phyloP scores from a whole-genome alignment of 2,329 filamentous ascomycete genomes.

The Colletotrichum liriopes region DNA sequence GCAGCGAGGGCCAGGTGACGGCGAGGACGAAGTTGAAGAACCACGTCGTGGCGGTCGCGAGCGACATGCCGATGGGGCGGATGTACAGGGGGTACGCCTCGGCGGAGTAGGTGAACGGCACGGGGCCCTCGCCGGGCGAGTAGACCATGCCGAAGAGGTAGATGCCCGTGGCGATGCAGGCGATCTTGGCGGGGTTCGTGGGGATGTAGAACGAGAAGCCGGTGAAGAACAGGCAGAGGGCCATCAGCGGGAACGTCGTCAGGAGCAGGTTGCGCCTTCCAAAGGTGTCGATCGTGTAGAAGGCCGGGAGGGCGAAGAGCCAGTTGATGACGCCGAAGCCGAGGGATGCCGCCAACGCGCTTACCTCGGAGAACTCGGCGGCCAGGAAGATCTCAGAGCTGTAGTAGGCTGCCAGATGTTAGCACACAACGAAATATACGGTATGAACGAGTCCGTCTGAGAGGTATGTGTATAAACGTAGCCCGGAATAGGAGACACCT shows the following conservation, averaged over 20 bases:
- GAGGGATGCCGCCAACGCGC: constrained; percentile 72
- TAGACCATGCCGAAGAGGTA: constrained; percentile 67
- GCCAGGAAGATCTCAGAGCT: constrained; percentile 73
- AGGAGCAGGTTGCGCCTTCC: constrained; percentile 76
- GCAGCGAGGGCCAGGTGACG: constrained; percentile 64
- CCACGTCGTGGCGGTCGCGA: constrained; percentile 69
- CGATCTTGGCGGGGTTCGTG: constrained; percentile 53
- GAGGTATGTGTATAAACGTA: not conserved
- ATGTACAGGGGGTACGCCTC: constrained; percentile 78
- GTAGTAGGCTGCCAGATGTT: constrained; percentile 64
- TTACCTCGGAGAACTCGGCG: constrained; percentile 65
- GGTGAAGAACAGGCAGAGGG: constrained; percentile 63
- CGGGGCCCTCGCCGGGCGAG: constrained; percentile 73
- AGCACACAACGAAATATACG: constrained; percentile 55
- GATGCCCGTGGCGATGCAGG: constrained; percentile 63
- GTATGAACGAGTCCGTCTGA: not conserved
- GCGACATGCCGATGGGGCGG: constrained; percentile 73
- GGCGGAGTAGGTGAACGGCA: constrained; percentile 78
- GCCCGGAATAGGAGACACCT: too few relatives aligned
- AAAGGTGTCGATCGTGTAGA: constrained; percentile 79
- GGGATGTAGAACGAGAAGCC: constrained; percentile 65
- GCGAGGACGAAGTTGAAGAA: constrained; percentile 60
- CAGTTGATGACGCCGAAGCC: constrained; percentile 78
- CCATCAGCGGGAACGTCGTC: constrained; percentile 77
- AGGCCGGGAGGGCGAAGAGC: constrained; percentile 74